Conservation (phyloP, 2,329 filamentous ascomycete species). For the Dothideomycetes sp. region DNA sequence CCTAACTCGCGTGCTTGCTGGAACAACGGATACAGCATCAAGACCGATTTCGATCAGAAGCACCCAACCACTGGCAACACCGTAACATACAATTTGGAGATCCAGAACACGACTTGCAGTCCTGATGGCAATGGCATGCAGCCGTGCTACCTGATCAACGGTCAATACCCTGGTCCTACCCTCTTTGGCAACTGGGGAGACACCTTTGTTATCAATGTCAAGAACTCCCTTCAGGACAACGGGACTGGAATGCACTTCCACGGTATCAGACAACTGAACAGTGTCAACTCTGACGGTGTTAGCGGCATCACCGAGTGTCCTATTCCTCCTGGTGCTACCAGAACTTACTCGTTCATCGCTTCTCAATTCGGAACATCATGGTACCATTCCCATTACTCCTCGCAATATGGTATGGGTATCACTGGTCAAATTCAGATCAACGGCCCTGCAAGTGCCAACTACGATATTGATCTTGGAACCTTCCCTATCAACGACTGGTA, state of each 20-base stretch:
- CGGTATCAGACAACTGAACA: constrained; percentile 48
- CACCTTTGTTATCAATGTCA: constrained; percentile 44
- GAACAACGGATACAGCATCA: constrained; percentile 34
- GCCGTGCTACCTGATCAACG: constrained; percentile 47
- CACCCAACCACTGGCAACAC: constrained; percentile 32
- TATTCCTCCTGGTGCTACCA: constrained; percentile 39
- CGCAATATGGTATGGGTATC: constrained; percentile 36
- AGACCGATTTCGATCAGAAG: constrained; percentile 39
- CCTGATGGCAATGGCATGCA: constrained; percentile 30
- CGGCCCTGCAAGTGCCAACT: constrained; percentile 35
- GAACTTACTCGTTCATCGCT: constrained; percentile 48
- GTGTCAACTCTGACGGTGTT: constrained; percentile 49
- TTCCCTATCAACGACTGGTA: constrained; percentile 25
- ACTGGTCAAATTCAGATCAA: constrained; percentile 34
- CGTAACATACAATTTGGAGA: constrained; percentile 26
- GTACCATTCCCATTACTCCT: constrained; percentile 36
- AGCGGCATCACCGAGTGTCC: constrained; percentile 38
- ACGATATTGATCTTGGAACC: constrained; percentile 27
- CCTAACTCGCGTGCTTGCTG: constrained; percentile 34
- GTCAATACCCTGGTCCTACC: constrained; percentile 56
- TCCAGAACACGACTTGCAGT: constrained; percentile 28
- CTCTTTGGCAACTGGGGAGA: constrained; percentile 43
- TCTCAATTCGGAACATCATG: constrained; percentile 36
- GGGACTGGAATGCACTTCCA: constrained; percentile 54
- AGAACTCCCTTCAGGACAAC: constrained; percentile 43